Percentiles rank a stretch among this genome's conserved stretches.
Evolutionary conservation across 2,329 filamentous ascomycete genomes (phyloP).

Genomic region (Leptographium flavum): DNA sequence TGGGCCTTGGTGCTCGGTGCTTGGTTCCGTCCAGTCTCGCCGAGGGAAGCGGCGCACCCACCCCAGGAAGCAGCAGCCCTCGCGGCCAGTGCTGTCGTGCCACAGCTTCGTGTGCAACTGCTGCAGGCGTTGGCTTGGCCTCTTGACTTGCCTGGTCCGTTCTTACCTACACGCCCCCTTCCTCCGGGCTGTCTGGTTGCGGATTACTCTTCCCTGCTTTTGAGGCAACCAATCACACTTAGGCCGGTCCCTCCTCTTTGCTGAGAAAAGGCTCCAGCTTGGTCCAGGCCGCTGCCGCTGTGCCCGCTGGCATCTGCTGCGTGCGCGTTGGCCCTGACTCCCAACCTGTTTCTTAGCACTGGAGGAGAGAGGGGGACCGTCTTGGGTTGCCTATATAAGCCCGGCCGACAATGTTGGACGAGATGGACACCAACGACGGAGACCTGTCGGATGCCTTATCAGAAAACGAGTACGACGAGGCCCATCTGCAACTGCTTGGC

Average conservation of each 20-base stretch:
- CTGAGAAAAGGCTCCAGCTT: not conserved
- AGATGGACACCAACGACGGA: constrained; percentile 35
- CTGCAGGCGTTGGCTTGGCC: not conserved
- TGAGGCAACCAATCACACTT: not conserved
- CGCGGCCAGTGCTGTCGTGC: constrained; percentile 5
- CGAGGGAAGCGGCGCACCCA: not conserved
- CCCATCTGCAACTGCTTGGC: constrained; percentile 24
- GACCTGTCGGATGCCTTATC: constrained; percentile 45
- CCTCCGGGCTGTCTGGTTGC: not conserved
- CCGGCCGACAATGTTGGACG: constrained; percentile 40
- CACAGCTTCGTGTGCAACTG: constrained; percentile 7
- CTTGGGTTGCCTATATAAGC: constrained; percentile 29
- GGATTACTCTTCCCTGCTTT: not conserved
- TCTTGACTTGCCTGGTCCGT: too few relatives aligned
- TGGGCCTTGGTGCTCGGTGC: too few relatives aligned
- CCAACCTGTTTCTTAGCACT: constrained; percentile 4
- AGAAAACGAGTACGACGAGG: constrained; percentile 40
- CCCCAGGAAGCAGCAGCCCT: not conserved
- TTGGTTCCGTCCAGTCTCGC: too few relatives aligned
- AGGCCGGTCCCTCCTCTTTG: not conserved
- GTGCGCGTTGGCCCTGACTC: too few relatives aligned
- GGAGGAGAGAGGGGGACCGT: too few relatives aligned
- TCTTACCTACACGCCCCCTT: not conserved
- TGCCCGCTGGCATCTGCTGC: not conserved
- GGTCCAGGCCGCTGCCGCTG: not conserved